Base-by-base conservation (phyloP, 2,329 filamentous ascomycete species). In the Didymella keratinophila region DNA sequence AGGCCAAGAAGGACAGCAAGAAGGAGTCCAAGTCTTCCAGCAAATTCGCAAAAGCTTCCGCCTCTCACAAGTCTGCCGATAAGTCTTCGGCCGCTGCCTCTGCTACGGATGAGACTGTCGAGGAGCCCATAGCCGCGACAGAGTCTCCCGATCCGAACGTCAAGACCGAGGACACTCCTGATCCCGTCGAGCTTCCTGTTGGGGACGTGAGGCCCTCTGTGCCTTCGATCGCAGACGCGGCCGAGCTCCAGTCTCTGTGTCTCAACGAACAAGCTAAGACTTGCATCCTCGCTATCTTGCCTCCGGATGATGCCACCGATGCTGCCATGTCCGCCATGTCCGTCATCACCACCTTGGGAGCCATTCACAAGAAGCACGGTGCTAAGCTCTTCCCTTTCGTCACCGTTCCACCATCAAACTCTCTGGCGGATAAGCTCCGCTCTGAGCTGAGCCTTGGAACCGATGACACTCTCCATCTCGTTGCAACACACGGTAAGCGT, bases 401-500 rank as follows among this genome's bases (percentile, higher is more conserved):
- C 74, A 87, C 88, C 48, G 82, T 98, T 0, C 85, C 91, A 12
- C 80, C 81, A 41, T 80, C 83, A 36, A 89, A 89, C 64, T 76
- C 82, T n/a, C 83, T 83, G 8, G 84, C 84, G 0, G 76, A 79
- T 1, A 74, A 77, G 5, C 76, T 94, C 4, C 81, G 87, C 55
- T 78, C 82, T 39, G 80, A 83, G n/a, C 85, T 97, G 18, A 84
- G 81, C 0, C 81, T 97, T 3, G 72, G 70, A 21, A 71, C 71
- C 2, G 76, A 78, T 0, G 80, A 81, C 1, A 80, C 86, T 7
- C 80, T 92, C 16, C 88, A 93, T 71, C 78, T 98, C 43, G 82
- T 98, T 53, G 93, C 93, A 16, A 76, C 96, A 58, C 97, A 97
- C 76, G 90, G 86, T 30, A 92, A 93, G 70, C 87, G 93, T 52